Evolutionary conservation across 352 stramenopile genomes (phyloP), one percentile per base, ranked within the genome.

Genomic region (Phytophthora pinifolia): DNA sequence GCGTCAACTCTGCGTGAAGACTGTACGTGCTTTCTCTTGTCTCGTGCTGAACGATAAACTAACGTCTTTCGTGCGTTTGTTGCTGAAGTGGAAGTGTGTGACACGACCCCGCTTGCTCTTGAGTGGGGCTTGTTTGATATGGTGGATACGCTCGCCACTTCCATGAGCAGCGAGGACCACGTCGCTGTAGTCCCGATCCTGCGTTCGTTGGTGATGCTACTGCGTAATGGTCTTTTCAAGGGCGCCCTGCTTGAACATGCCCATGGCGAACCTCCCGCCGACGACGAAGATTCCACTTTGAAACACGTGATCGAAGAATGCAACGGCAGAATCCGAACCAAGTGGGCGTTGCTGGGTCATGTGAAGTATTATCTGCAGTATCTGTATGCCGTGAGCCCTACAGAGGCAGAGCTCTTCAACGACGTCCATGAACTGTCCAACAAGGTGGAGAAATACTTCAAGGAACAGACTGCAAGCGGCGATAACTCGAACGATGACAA

Each of bases 111-210:
- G 4, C 61, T 93, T n/a, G 80, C 80, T 3, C 57, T 93, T 4
- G 74, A 89, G 32, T 93, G 83, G 83, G 67, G 65, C 0, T 54
- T 93, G 20, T 91, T 90, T 37, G 77, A 91, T 35, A 73, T 82
- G 46, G 65, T 86, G 3, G 47, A 88, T 20, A 76, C 62, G 31
- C 51, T 93, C 9, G 80, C 83, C 7, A 88, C 73, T 2, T 90
- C 83, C 0, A 89, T 93, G 83, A 93, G 70, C 59, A 93, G 83
- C 30, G 83, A 93, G 78, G 83, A 93, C 52, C 83, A 93, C 49
- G 55, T 52, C 0, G 79, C 82, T 2, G 78, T 83, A 1, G 55
- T 89, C 7, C 72, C 72, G 4, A 60, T 92, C 4, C 65, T 92
- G 17, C 69, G 64, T 3, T 88, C 79, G 6, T 39, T 90, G 7